A percentile compares a stretch with the other conserved stretches of the same genome.
Evolutionary conservation across 1,284 basidiomycete species (phyloP).

Genomic region (Sporisorium scitamineum): DNA sequence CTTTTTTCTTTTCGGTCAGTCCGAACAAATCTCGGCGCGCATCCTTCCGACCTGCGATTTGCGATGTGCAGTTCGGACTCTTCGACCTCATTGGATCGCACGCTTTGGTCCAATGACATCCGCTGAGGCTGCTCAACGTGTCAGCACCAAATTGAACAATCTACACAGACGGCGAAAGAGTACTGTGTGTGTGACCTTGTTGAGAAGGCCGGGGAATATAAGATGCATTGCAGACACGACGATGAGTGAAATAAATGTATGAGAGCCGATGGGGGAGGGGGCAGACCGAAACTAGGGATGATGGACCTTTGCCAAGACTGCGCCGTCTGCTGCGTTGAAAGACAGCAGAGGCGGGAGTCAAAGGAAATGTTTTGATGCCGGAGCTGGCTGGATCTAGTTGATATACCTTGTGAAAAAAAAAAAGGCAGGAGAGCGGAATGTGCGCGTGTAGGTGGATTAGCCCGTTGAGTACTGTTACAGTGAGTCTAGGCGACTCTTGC

Average conservation of each 20-base stretch:
- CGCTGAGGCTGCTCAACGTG: not conserved
- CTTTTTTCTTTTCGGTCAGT: constrained; percentile 22
- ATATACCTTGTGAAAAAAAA: not conserved
- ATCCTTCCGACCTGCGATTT: constrained; percentile 11
- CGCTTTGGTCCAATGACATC: not conserved
- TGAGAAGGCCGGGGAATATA: constrained; percentile 61
- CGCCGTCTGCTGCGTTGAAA: not conserved
- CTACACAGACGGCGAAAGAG: constrained; percentile 2
- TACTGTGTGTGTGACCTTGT: constrained; percentile 51
- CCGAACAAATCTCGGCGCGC: constrained; percentile 17
- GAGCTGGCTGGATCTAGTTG: constrained; percentile 14
- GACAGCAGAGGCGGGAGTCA: not conserved
- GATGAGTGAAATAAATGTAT: constrained; percentile 10
- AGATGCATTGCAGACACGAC: constrained; percentile 48
- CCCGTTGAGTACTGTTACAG: constrained; percentile 57
- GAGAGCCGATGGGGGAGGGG: constrained; percentile 1
- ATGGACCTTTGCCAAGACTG: constrained; percentile 19
- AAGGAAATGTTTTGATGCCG: constrained; percentile 5
- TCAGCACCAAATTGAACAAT: not conserved
- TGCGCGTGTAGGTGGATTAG: constrained; percentile 31
- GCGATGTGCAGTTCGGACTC: not conserved
- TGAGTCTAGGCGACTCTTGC: constrained; percentile 50
- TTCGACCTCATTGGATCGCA: constrained; percentile 6
- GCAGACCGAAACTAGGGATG: constrained; percentile 25
- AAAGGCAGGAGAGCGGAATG: constrained; percentile 3